Conservation (phyloP, 768 basidiomycete genomes). For the Russula dissimulans region DNA sequence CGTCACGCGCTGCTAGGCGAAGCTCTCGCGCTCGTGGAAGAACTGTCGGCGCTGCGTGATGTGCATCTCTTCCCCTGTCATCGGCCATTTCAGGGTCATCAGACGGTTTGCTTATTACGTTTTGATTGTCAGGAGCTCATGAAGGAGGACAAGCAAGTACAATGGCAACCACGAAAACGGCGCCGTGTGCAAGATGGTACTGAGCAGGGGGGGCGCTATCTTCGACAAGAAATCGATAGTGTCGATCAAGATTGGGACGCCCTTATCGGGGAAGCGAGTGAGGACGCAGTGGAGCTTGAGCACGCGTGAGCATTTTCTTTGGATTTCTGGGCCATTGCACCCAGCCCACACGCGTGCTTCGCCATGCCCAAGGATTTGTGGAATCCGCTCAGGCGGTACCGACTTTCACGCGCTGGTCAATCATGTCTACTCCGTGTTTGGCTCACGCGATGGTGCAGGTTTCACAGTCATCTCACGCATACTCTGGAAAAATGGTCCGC, state of each 20-base stretch:
- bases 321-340: background rate
- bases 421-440: background rate
- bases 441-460: conserved; percentile 25
- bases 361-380: background rate
- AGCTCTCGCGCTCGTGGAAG: conserved; percentile 50
- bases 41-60: conserved; percentile 61
- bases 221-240: conserved; percentile 16
- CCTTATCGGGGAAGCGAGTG: conserved; percentile 15
- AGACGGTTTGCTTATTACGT: conserved; percentile 8
- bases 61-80: conserved; percentile 29
- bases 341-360: background rate
- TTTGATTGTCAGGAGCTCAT: conserved; percentile 12
- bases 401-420: conserved; percentile 24
- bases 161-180: conserved; percentile 15
- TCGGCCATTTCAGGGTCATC: background rate
- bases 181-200: conserved; percentile 11
- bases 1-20: conserved; percentile 50
- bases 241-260: conserved; percentile 16
- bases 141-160: conserved; percentile 4
- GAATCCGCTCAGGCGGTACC: background rate
- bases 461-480: conserved; percentile 65
- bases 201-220: conserved; percentile 10
- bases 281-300: conserved; percentile 15
- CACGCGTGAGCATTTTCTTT: conserved; percentile 27
- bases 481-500: conserved; percentile 91